phyloP scores from a whole-genome alignment of 2,329 filamentous ascomycete species.

The Fusarium subtropicale region DNA sequence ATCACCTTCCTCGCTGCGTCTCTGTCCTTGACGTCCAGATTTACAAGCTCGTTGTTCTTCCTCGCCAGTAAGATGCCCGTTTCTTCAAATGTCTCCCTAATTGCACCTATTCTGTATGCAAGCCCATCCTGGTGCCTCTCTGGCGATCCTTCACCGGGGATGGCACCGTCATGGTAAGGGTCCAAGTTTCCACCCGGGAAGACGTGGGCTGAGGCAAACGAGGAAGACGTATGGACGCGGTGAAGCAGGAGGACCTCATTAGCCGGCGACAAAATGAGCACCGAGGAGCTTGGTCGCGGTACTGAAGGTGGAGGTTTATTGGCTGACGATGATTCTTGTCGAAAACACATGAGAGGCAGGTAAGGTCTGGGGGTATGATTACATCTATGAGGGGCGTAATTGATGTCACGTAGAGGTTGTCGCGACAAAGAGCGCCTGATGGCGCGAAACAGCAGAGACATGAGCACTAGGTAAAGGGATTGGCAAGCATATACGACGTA shows the following conservation, averaged over 20 bases:
- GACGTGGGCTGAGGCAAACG: slow-evolving; percentile 92
- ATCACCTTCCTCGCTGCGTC: slow-evolving; percentile 75
- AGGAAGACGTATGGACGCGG: slow-evolving; percentile 82
- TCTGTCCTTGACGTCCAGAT: slow-evolving; percentile 68
- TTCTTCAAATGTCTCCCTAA: slow-evolving; percentile 95
- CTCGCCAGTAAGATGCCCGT: slow-evolving; percentile 85
- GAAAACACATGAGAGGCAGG: slow-evolving; percentile 30
- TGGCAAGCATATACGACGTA: background rate
- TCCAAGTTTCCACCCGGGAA: slow-evolving; percentile 93
- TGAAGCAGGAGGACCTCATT: slow-evolving; percentile 92
- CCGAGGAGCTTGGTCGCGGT: slow-evolving; percentile 77
- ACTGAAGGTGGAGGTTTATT: slow-evolving; percentile 49
- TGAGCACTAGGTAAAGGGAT: slow-evolving; percentile 7
- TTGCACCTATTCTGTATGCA: slow-evolving; percentile 83
- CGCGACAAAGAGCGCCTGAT: slow-evolving; percentile 30
- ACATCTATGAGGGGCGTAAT: slow-evolving; percentile 4
- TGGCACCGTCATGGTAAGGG: slow-evolving; percentile 76
- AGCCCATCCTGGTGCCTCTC: slow-evolving; percentile 75
- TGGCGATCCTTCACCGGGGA: slow-evolving; percentile 60
- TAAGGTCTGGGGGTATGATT: slow-evolving; percentile 8
- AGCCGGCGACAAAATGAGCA: slow-evolving; percentile 84
- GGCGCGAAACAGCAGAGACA: slow-evolving; percentile 29
- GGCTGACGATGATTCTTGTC: slow-evolving; percentile 20
- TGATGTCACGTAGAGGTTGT: slow-evolving; percentile 10
- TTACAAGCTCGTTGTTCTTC: slow-evolving; percentile 66